phyloP scores from a whole-genome alignment of 495 filamentous ascomycete genomes.

The Wilcoxina mikolae region DNA sequence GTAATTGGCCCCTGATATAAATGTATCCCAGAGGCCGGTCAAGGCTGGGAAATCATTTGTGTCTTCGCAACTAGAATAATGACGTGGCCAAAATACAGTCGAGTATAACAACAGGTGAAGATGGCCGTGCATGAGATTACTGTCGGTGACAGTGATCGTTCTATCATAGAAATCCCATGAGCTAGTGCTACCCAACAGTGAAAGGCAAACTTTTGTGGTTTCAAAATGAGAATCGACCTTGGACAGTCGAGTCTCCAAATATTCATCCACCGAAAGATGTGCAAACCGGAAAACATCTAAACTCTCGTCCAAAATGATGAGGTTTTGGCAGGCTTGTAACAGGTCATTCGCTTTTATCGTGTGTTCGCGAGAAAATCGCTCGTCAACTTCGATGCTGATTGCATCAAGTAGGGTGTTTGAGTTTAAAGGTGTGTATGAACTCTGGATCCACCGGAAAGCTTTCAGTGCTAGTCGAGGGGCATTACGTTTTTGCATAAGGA shows the following conservation, averaged over 20 bases:
- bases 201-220: neutral
- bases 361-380: neutral
- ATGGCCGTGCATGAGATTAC: too few species aligned
- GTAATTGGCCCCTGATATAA: neutral
- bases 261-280: conserved; percentile 28
- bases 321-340: conserved; percentile 13
- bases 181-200: neutral
- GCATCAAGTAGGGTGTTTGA: neutral
- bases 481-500: neutral
- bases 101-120: conserved; percentile 1
- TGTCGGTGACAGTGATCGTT: neutral
- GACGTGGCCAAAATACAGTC: neutral
- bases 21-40: neutral
- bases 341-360: neutral
- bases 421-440: neutral
- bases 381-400: neutral
- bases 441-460: conserved; percentile 3
- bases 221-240: neutral
- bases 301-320: conserved; percentile 17
- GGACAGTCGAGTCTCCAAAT: neutral
- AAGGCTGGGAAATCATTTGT: neutral
- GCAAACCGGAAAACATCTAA: conserved; percentile 25
- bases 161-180: neutral
- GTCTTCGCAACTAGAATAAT: neutral
- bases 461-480: neutral